Evolutionary conservation across 352 stramenopile species (phyloP), one percentile per base, ranked within the genome.

Genomic region (Phytophthora chlamydospora): DNA sequence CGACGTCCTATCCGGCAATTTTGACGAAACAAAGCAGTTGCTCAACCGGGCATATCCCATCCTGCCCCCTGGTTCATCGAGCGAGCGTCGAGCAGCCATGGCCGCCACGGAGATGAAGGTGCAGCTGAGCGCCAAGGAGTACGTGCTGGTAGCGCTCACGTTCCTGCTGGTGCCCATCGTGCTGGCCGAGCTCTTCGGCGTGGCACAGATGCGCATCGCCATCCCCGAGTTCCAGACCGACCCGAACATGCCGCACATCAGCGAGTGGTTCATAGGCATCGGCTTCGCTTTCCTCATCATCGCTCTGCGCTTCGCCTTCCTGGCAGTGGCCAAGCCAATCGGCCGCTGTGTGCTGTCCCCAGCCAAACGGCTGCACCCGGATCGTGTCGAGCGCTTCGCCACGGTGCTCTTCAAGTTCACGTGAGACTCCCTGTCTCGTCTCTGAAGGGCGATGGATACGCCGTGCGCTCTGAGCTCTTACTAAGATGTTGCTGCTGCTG

Each of bases 381-480:
- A 77, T 44, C 68, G 68, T 50, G 64, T 77, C 32, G 50, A 77
- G 48, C 63, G 68, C 17, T 77, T 77, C 59, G 50, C 68, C 11
- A 74, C 64, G 9, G 68, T 77, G 21, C 56, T 74, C 36, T 77
- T 77, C 64, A 77, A 77, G 65, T 66, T 77, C 41, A 55, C 56
- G 64, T 76, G 41, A 55, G 62, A 45, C 3, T n/a, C 16, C 8
- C 7, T 46, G 42, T 43, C 48, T 57, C 50, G 49, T 68, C 51
- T 69, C 48, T 55, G 65, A 66, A 60, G 65, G 35, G 45, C 33
- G 46, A 39, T 64, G 46, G 16, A 45, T 53, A 14, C 41, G 39
- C 35, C 57, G 42, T 32, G 27, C n/a, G 6, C n/a, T 27, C 17
- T 45, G 39, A 43, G 8, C 12, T 38, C 13, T 55, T 33, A 67